Evolutionary conservation across 306 rosid genomes (phyloP), one percentile per base, ranked within the genome.

Genomic region (Trifolium pratense): DNA sequence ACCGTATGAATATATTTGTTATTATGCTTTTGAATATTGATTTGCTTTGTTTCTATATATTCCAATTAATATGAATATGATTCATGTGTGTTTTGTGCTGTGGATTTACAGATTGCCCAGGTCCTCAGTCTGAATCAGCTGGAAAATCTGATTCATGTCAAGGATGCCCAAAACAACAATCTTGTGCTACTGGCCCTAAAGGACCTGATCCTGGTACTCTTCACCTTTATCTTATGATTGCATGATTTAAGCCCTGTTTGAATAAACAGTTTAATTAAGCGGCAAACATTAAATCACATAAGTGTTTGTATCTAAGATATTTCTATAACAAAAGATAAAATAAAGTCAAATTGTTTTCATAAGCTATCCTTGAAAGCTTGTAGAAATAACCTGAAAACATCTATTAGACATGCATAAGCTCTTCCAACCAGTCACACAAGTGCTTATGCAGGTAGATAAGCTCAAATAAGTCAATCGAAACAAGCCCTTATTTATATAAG

Each of bases 91-190:
- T 58, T 60, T 40, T 23, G 32, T 42, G 10, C 73, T 23, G 11
- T 53, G 52, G 65, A 7, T 67, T 39, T 82, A 56, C 89, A 94
- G 97, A 94, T 84, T 94, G 98, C 79, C 98, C 98, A 15, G 91
- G 98, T 42, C 81, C 97, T 37, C 90, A 87, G 20, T 85, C 95
- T 36, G 96, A 94, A 34, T 83, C 96, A 4, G 97, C 97, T 5
- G 97, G 98, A 71, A 87, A 91, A 75, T 83, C 95, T 0, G 97
- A 91, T 15, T 68, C 87, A 1, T 94, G 98, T 61, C 81, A 87
- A 70, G 96, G 98, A 40, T 94, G 98, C 74, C 98, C 96, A 8
- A 94, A 91, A 80, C 98, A 94, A 46, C 84, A 90, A 78, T 75
- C 83, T 69, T 94, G 97, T 77, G 96, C 94, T 58, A 91, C 98